These are phyloP conservation scores for Lentinus brumalis DNA, from an alignment of 768 basidiomycete species.

Conservation along the genomic window DNA sequence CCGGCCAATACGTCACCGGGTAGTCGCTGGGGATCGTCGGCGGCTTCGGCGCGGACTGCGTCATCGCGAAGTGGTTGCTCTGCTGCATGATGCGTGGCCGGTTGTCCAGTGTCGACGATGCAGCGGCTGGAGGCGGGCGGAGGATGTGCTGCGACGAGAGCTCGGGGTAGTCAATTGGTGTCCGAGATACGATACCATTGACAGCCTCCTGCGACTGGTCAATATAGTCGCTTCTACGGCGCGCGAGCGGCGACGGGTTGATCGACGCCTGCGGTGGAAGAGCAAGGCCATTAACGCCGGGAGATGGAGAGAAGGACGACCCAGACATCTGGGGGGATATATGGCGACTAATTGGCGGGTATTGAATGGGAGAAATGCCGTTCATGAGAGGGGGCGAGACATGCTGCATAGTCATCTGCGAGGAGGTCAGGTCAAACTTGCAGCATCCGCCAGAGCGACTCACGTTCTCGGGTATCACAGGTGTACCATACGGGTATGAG, in stretches of 20 bases:
- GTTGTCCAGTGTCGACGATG: constrained; percentile 66
- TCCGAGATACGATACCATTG: constrained; percentile 46
- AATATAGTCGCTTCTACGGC: constrained; percentile 75
- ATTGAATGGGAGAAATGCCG: constrained; percentile 51
- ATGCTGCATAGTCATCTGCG: constrained; percentile 40
- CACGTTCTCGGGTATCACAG: constrained; percentile 55
- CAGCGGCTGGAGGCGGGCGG: constrained; percentile 80
- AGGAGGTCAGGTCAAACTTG: background rate
- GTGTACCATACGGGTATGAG: constrained; percentile 33
- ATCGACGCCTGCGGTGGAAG: constrained; percentile 86
- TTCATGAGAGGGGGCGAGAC: constrained; percentile 41
- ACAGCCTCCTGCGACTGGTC: constrained; percentile 75
- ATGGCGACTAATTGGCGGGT: constrained; percentile 49
- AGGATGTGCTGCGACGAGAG: constrained; percentile 60
- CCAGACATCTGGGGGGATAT: constrained; percentile 40
- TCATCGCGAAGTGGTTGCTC: constrained; percentile 36
- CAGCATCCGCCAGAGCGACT: constrained; percentile 21
- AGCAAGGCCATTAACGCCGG: constrained; percentile 44
- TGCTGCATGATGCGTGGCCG: constrained; percentile 53
- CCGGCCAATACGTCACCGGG: constrained; percentile 83
- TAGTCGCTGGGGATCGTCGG: constrained; percentile 77
- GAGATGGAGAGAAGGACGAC: constrained; percentile 45
- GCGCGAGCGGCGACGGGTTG: constrained; percentile 72
- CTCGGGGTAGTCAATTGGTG: constrained; percentile 81
- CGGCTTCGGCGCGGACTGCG: constrained; percentile 48